Percentiles rank a stretch among this genome's conserved stretches.
phyloP scores from a whole-genome alignment of 2,329 filamentous ascomycete species.

The Epichloe sp. region DNA sequence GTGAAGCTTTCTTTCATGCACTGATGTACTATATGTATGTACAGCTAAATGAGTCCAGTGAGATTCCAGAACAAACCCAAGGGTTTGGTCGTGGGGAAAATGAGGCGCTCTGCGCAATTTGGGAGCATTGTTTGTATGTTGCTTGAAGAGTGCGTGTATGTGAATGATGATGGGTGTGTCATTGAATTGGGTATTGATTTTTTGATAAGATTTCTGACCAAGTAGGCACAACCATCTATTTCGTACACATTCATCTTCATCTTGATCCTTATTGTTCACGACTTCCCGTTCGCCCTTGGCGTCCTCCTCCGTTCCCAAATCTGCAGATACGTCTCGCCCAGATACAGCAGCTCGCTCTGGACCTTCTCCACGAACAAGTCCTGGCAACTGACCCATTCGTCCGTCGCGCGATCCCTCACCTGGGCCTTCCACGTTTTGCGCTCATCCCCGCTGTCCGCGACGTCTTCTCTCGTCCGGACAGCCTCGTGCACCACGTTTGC shows the following conservation, averaged over 20 bases:
- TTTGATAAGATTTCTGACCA: too few relatives aligned
- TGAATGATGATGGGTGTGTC: too few relatives aligned
- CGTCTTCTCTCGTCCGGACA: constrained; percentile 64
- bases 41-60: constrained; percentile 1
- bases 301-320: constrained; percentile 76
- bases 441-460: constrained; percentile 80
- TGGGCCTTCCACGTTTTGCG: constrained; percentile 90
- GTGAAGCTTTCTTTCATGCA: background rate
- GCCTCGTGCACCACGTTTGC: constrained; percentile 88
- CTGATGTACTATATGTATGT: constrained; percentile 4
- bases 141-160: too few relatives aligned
- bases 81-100: background rate
- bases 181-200: too few relatives aligned
- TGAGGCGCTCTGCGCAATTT: too few relatives aligned
- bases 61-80: background rate
- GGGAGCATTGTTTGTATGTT: too few relatives aligned
- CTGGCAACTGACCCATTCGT: constrained; percentile 87
- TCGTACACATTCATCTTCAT: too few relatives aligned
- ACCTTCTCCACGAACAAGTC: constrained; percentile 87
- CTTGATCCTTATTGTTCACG: background rate
- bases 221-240: too few relatives aligned
- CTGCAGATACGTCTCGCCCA: constrained; percentile 90
- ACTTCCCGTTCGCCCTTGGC: background rate
- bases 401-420: constrained; percentile 63
- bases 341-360: constrained; percentile 77